These are phyloP conservation scores for Mycena galericulata DNA, from an alignment of 768 basidiomycete genomes.

Conservation along the genomic window DNA sequence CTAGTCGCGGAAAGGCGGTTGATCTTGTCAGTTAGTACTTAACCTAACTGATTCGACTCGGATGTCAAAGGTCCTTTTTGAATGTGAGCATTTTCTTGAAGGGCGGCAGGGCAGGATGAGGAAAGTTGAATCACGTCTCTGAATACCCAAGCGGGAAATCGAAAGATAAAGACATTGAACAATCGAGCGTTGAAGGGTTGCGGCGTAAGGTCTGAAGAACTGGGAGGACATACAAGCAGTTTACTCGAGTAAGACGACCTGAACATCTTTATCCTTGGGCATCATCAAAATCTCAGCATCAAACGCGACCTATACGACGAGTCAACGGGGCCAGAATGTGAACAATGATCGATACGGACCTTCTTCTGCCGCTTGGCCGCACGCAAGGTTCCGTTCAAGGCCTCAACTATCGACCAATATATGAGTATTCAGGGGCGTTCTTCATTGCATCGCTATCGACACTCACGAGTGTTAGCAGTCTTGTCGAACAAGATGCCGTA, in stretches of 20 bases:
- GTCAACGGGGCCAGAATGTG: background rate
- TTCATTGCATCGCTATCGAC: background rate
- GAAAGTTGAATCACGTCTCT: too few species aligned
- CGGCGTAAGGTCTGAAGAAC: too few species aligned
- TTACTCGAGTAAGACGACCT: constrained; percentile 53
- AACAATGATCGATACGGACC: background rate
- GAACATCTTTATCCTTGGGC: constrained; percentile 62
- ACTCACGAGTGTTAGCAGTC: constrained; percentile 59
- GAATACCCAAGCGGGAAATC: too few species aligned
- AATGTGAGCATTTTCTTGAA: too few species aligned
- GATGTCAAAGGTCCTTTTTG: too few species aligned
- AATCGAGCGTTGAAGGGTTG: too few species aligned
- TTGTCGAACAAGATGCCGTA: constrained; percentile 62
- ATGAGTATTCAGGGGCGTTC: background rate
- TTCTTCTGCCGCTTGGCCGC: constrained; percentile 29
- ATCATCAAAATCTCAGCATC: constrained; percentile 62
- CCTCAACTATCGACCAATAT: constrained; percentile 52
- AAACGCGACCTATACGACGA: constrained; percentile 51
- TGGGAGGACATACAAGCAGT: background rate
- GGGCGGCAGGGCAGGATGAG: too few species aligned
- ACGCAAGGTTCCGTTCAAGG: constrained; percentile 59
- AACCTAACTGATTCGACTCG: too few species aligned
- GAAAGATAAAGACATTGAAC: too few species aligned
- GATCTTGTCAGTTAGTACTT: too few species aligned
- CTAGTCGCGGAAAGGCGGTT: too few species aligned